Evolutionary conservation across 2,329 filamentous ascomycete genomes (phyloP), one percentile per base, ranked within the genome.

Genomic region (Epichloe typhina): DNA sequence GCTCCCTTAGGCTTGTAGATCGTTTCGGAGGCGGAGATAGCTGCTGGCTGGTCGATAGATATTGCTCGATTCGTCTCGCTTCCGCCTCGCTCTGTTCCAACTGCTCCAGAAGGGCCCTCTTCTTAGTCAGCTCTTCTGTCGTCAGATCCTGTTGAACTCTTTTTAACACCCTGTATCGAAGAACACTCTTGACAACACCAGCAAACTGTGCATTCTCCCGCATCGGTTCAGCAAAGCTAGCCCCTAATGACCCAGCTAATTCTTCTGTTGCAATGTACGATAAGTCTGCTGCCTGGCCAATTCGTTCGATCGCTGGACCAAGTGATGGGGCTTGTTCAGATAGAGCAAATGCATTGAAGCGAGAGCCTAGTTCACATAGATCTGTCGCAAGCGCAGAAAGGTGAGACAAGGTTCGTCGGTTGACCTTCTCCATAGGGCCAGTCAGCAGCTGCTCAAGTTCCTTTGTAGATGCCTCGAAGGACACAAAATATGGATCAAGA

Each of bases 111-210:
- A 93, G 75, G 3, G 77, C 72, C 59, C 79, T 82, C 72, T 97
- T 97, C 74, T 91, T 95, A 50, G 84, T 79, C 11, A 98, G 74
- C 60, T 98, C 90, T 53, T 98, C 93, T 43, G 84, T 84, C 1
- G 93, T 97, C 83, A 97, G 91, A 63, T 98, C 93, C 66, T 97
- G 89, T 64, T 98, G 93, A 49, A 98, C 88, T 45, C 93, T 80
- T 72, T 98, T 98, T 55, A 96, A 72, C 3, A 97, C 84, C 15
- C 93, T 77, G 64, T 96, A 98, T 56, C 87, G 81, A 50, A 98
- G 72, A 36, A 98, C 91, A 57, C 75, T 86, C 41, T 90, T 82
- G 3, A 98, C 93, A 1, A 98, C 88, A 11, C 93, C 88, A 0
- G 93, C 93, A 65, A 98, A 98, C 62, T 98, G 93, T 12, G 93